Evolutionary conservation across 1,284 basidiomycete genomes (phyloP), one percentile per base, ranked within the genome.

Genomic region (Sporisorium graminicola): DNA sequence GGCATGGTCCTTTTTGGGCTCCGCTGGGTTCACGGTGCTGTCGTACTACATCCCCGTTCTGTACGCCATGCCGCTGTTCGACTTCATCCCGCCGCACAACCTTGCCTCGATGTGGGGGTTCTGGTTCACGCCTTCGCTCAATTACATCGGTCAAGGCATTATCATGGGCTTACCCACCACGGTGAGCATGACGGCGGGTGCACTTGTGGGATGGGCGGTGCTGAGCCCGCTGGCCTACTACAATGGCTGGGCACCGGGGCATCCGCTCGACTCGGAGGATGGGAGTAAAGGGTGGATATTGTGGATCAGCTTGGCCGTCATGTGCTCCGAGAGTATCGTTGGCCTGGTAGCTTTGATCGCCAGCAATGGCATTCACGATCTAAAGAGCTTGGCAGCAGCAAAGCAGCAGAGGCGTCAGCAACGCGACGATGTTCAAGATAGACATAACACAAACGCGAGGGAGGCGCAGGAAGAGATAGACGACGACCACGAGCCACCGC

Each of bases 91-190:
- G 9, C 79, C 80, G 80, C 83, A 85, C 9, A 86, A 86, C 59
- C 88, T 96, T 8, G 95, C 95, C 1, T 89, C 89, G 31, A 89
- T 92, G 78, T 98, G 95, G 95, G 87, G 95, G 27, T 98, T 95
- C 94, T 93, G 91, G 87, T 95, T 98, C 83, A 94, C 94, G 0
- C 94, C 94, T 0, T 95, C 93, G 84, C 88, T 97, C 51, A 94
- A 92, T 3, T 81, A 81, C 50, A 75, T 78, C 49, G 77, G 65
- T 8, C 65, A 77, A 92, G 93, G 95, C 5, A 95, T 98, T 75
- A 98, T 98, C 84, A 98, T 98, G 96, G 95, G 95, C 4, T 92
- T 96, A 77, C 93, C 94, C 0, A 97, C 94, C 0, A 95, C 94
- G 0, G 83, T 96, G 29, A 93, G 93, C 82, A 98, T 98, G 95